Evolutionary conservation across 2,329 filamentous ascomycete genomes (phyloP).

Genomic region (Daldinia sp.): DNA sequence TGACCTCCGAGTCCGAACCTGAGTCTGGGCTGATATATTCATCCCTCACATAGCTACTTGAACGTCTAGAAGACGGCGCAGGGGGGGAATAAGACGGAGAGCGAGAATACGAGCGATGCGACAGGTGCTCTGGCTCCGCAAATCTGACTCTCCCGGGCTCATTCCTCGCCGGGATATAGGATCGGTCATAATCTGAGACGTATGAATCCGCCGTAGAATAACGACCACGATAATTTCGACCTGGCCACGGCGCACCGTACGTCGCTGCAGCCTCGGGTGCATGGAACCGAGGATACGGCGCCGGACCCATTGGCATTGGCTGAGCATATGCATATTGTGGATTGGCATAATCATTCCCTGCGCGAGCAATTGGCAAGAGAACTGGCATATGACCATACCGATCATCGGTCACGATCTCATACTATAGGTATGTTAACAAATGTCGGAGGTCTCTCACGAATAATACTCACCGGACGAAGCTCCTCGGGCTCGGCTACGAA

Average conservation of each 20-base stretch:
- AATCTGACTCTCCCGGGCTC: slow-evolving; percentile 17
- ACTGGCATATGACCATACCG: not conserved
- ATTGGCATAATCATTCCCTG: not conserved
- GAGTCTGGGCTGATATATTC: not conserved
- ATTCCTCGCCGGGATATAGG: not conserved
- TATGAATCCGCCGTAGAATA: slow-evolving; percentile 14
- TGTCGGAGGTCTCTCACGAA: not conserved
- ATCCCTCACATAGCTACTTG: not conserved
- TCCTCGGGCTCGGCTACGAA: slow-evolving; percentile 22
- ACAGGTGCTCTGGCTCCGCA: not conserved
- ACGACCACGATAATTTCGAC: not conserved
- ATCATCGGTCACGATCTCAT: slow-evolving; percentile 2
- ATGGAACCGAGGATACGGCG: not conserved
- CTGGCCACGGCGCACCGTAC: not conserved
- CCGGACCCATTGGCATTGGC: not conserved
- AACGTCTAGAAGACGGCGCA: not conserved
- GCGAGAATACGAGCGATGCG: not conserved
- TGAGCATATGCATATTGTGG: not conserved
- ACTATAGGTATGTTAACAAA: slow-evolving; percentile 9
- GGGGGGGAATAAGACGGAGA: not conserved
- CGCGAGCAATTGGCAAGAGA: not conserved
- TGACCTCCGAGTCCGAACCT: not conserved
- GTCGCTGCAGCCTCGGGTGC: not conserved
- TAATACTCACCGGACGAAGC: slow-evolving; percentile 5
- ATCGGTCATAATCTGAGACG: slow-evolving; percentile 2